A percentile compares a stretch with the other conserved stretches of the same genome.
Evolutionary conservation across 1,284 basidiomycete genomes (phyloP).

Genomic region (Termitomyces sp.): DNA sequence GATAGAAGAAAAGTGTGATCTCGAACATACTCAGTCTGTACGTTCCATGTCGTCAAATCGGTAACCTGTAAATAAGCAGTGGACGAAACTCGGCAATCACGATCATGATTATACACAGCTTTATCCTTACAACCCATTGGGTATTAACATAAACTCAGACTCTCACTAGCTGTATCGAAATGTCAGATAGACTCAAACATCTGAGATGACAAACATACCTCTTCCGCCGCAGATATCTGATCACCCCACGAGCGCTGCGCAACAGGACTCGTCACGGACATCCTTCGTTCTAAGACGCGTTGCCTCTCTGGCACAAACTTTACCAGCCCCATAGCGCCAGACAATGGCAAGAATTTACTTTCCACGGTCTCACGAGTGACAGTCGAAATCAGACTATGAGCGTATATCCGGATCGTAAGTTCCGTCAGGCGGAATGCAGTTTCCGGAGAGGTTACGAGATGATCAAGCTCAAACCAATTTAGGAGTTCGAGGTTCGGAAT

Average conservation of each 20-base stretch:
- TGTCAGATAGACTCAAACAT: background rate
- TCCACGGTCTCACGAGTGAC: constrained; percentile 9
- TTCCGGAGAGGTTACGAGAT: constrained; percentile 1
- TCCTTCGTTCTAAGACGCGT: background rate
- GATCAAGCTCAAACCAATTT: constrained; percentile 12
- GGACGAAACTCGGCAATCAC: no score
- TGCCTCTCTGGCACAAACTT: constrained; percentile 9
- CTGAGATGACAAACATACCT: background rate
- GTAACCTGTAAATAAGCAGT: background rate
- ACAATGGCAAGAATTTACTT: constrained; percentile 7
- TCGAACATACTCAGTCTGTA: background rate
- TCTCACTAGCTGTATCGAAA: no score
- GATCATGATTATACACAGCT: background rate
- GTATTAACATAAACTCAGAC: no score
- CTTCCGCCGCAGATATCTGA: constrained; percentile 3
- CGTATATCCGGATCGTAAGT: constrained; percentile 11
- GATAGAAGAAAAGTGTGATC: background rate
- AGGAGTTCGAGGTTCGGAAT: constrained; percentile 15
- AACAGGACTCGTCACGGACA: constrained; percentile 4
- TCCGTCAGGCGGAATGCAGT: constrained; percentile 9
- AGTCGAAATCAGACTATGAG: constrained; percentile 7
- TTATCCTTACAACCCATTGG: background rate
- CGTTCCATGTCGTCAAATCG: background rate
- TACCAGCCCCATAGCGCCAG: constrained; percentile 9
- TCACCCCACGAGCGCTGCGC: constrained; percentile 11